Conservation (phyloP, 1,139 yeast species). For the Pichia sp. region DNA sequence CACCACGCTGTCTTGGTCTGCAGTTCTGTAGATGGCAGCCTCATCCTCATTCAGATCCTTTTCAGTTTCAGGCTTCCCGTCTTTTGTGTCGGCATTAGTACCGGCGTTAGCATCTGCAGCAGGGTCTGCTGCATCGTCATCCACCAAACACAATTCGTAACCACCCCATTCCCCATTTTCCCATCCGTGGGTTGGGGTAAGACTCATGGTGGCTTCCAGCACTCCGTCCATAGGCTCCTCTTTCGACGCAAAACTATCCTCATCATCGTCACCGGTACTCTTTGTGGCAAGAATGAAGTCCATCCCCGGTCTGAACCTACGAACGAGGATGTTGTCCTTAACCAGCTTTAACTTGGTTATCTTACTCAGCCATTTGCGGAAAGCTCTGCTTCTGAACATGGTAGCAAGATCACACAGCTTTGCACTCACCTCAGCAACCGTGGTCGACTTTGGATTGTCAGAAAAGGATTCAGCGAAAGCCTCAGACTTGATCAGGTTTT, state of each 20-base stretch:
- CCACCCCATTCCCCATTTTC: constrained; percentile 89
- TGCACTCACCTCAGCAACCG: constrained; percentile 19
- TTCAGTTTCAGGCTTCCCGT: constrained; percentile 36
- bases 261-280: constrained; percentile 41
- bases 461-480: constrained; percentile 6
- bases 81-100: constrained; percentile 33
- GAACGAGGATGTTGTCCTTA: constrained; percentile 63
- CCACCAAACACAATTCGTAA: constrained; percentile 82
- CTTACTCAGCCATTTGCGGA: constrained; percentile 63
- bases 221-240: constrained; percentile 42
- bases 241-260: constrained; percentile 17
- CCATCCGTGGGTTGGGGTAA: constrained; percentile 84
- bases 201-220: constrained; percentile 64
- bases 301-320: constrained; percentile 92
- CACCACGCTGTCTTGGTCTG: constrained; percentile 71
- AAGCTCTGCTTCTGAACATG: constrained; percentile 57
- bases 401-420: constrained; percentile 52
- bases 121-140: constrained; percentile 38
- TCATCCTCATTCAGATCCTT: constrained; percentile 47
- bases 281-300: constrained; percentile 92
- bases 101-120: constrained; percentile 35
- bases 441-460: constrained; percentile 21
- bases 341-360: constrained; percentile 65
- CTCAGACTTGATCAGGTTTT: background rate
- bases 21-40: constrained; percentile 54